Evolutionary conservation across 129 eudicot species (phyloP), one percentile per base, ranked within the genome.

Genomic region (Escallonia herrerae): DNA sequence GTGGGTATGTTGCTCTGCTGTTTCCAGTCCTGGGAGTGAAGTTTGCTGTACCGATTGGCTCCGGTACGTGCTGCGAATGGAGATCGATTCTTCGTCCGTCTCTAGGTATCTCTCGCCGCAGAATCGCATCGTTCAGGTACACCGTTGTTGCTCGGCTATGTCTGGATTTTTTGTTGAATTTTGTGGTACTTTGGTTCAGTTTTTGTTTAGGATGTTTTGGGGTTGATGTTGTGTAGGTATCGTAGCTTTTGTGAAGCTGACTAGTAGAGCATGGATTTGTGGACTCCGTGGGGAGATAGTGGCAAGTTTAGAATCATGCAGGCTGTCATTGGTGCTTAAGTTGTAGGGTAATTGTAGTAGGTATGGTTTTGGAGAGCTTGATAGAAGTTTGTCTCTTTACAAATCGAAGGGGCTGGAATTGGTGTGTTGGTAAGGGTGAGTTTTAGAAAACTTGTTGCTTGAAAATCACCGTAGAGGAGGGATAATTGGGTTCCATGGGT

Each of bases 21-120:
- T 22, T 22, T 22, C 33, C 73, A 76, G 74, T 73, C 56, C 87
- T 83, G 90, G 90, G 80, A 81, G 80, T 83, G 78, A 72, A 57
- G 69, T 95, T 60, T 75, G 64, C 65, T 86, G 88, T 74, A 72
- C 82, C 81, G 89, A 82, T 77, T 84, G 95, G 89, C 61, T 89
- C 39, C 70, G 80, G 1, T 64, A 60, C 37, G 46, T 90, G 65
- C 63, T 86, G 46, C 62, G 68, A 46, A 90, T 86, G 97, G 89
- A 81, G 63, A 70, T 84, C 63, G 97, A 90, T 73, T 85, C 91
- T 46, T 72, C 87, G 7, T 71, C 57, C 87, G 15, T 82, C 87
- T 56, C 79, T 43, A 66, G 39, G 15, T 37, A 59, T 72, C 69
- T 77, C 13, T 76, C 95, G 4, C 95, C 86, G 40, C 72, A 64